Evolutionary conservation across 176 grass and related monocot species (phyloP).

Genomic region (Rhynchospora breviuscula): DNA sequence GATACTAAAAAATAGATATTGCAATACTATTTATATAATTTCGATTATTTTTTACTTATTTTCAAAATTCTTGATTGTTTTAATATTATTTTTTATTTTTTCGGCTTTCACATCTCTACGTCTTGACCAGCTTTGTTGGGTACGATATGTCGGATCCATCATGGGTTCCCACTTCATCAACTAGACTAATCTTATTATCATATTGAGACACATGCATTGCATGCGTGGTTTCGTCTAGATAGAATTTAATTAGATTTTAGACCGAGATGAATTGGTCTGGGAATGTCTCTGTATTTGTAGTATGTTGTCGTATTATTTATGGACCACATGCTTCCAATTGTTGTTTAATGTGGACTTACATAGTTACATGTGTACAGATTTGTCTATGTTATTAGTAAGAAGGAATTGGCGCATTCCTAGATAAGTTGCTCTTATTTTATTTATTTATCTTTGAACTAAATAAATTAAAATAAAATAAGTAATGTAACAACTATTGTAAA

Average conservation of each 20-base stretch:
- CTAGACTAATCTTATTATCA: background rate
- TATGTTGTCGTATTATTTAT: background rate
- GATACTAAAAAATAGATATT: no score
- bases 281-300: background rate
- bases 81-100: no score
- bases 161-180: background rate
- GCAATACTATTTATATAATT: no score
- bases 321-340: background rate
- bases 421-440: background rate
- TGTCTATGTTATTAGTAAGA: background rate
- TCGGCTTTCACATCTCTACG: background rate
- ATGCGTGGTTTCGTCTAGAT: background rate
- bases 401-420: background rate
- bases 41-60: no score
- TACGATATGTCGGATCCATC: background rate
- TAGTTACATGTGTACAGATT: background rate
- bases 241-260: background rate
- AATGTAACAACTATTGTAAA: background rate
- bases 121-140: background rate
- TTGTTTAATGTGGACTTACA: background rate
- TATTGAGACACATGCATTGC: background rate
- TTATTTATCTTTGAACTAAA: background rate
- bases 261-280: background rate
- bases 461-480: background rate
- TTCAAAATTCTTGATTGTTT: no score